Conservation (phyloP, 192 early-diverging fungal genomes). For the Mortierella claussenii region DNA sequence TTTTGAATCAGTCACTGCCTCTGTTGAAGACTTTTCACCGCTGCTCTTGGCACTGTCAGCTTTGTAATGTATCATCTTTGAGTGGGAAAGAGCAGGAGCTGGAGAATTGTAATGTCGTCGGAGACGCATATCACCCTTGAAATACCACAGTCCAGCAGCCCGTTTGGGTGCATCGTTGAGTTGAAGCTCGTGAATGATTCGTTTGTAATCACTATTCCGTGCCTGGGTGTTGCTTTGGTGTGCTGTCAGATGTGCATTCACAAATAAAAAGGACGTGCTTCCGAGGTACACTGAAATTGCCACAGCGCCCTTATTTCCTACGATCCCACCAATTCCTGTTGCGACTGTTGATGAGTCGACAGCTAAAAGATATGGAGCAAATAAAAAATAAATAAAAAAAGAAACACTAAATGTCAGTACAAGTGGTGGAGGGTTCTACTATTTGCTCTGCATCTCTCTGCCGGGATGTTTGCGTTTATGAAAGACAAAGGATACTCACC, state of each 20-base stretch:
- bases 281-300: constrained; percentile 62
- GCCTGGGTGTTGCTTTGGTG: constrained; percentile 53
- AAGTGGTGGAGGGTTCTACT: no score
- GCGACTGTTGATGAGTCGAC: constrained; percentile 52
- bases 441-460: no score
- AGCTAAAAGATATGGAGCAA: constrained; percentile 10
- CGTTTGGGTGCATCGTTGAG: constrained; percentile 53
- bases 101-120: constrained; percentile 33
- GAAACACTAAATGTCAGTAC: no score
- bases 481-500: constrained; percentile 9
- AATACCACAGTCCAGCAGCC: constrained; percentile 35
- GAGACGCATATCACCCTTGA: constrained; percentile 47
- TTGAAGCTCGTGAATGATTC: constrained; percentile 59
- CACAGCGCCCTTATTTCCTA: constrained; percentile 64
- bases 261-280: constrained; percentile 57
- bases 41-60: not conserved
- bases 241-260: constrained; percentile 63
- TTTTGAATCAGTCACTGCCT: not conserved
- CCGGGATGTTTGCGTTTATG: not conserved
- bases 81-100: constrained; percentile 1
- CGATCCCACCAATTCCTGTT: constrained; percentile 53
- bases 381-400: not conserved
- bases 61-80: not conserved
- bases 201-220: constrained; percentile 52
- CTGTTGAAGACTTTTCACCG: not conserved